phyloP scores from a whole-genome alignment of 2,329 filamentous ascomycete genomes.

The Colletotrichum tanaceti region DNA sequence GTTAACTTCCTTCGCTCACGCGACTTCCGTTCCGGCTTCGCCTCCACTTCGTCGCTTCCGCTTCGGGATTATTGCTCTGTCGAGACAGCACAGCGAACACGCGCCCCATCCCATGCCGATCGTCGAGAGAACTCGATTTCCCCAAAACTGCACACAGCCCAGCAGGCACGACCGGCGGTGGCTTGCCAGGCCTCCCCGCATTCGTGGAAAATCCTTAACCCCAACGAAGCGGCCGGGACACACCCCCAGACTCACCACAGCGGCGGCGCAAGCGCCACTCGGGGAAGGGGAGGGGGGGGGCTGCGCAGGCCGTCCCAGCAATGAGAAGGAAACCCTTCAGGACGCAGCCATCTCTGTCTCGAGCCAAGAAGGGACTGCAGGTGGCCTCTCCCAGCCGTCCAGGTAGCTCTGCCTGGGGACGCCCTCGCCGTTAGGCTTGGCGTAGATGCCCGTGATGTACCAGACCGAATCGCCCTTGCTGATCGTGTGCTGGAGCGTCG shows the following conservation, averaged over 20 bases:
- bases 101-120: not conserved
- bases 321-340: constrained; percentile 5
- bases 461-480: constrained; percentile 67
- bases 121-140: not conserved
- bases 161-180: not conserved
- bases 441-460: constrained; percentile 79
- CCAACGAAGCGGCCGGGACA: constrained; percentile 2
- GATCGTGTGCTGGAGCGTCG: constrained; percentile 73
- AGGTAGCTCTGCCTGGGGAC: constrained; percentile 66
- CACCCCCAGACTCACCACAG: not conserved
- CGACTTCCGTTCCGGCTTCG: too few relatives aligned
- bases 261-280: not conserved
- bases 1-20: too few relatives aligned
- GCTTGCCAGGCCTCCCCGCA: constrained; percentile 11
- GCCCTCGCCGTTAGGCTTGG: constrained; percentile 68
- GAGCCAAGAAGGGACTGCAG: constrained; percentile 71
- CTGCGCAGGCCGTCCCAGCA: not conserved
- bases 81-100: not conserved
- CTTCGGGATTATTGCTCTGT: too few relatives aligned
- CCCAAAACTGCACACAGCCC: not conserved
- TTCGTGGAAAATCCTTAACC: constrained; percentile 26
- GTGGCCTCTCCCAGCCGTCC: constrained; percentile 69
- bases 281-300: not conserved
- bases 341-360: constrained; percentile 58
- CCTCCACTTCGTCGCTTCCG: too few relatives aligned